Conservation (phyloP, 1,284 basidiomycete species). For the Xanthoconium separans region DNA sequence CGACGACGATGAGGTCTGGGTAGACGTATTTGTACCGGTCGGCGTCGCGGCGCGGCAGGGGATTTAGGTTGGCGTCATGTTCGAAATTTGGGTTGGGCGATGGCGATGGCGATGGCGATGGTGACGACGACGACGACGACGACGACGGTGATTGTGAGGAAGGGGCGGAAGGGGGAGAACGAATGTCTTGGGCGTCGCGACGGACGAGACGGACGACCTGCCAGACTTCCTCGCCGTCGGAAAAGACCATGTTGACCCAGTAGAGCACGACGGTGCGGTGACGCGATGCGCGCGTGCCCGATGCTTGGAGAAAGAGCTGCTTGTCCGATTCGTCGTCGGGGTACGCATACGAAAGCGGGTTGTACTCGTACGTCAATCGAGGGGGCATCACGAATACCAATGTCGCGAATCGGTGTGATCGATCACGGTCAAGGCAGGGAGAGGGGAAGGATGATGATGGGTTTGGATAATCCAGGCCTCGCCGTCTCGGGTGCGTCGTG, state of each 20-base stretch:
- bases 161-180: too few relatives aligned
- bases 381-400: not conserved
- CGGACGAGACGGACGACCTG: constrained; percentile 26
- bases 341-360: constrained; percentile 20
- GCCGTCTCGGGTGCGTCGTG: not conserved
- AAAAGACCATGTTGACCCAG: constrained; percentile 25
- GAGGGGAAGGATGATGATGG: too few relatives aligned
- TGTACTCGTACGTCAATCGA: constrained; percentile 19
- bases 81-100: too few relatives aligned
- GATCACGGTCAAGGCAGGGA: too few relatives aligned
- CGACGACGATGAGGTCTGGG: constrained; percentile 30
- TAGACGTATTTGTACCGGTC: constrained; percentile 21
- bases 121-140: too few relatives aligned
- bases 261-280: constrained; percentile 21
- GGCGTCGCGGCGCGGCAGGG: not conserved
- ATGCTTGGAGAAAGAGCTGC: constrained; percentile 24
- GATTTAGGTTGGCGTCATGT: too few relatives aligned
- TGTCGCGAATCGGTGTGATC: too few relatives aligned
- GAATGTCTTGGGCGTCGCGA: not conserved
- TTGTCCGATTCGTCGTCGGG: constrained; percentile 28
- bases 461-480: too few relatives aligned
- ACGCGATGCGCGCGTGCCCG: constrained; percentile 4
- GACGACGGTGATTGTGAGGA: too few relatives aligned
- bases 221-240: constrained; percentile 28
- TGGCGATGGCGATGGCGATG: too few relatives aligned